phyloP scores from a whole-genome alignment of 2,329 filamentous ascomycete species.

The Fusarium sp. region DNA sequence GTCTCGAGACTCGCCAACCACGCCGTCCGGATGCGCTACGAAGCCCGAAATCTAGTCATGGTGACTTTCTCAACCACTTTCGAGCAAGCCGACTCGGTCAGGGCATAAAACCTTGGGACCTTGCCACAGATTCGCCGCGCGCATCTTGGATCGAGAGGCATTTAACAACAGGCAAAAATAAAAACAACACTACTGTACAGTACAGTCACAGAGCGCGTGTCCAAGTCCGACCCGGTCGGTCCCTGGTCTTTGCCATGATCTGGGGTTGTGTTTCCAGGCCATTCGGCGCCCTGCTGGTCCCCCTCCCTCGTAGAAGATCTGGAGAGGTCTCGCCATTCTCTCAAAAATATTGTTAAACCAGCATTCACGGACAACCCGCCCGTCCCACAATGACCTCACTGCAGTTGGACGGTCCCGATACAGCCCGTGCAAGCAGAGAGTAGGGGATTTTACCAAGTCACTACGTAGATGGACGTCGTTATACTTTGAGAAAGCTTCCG shows the following conservation, averaged over 20 bases:
- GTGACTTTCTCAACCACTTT: conserved; percentile 22
- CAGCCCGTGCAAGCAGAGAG: conserved; percentile 19
- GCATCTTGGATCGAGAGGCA: conserved; percentile 19
- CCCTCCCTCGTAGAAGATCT: conserved; percentile 27
- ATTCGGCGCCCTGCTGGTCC: conserved; percentile 17
- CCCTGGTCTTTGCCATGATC: conserved; percentile 13
- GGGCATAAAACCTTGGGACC: conserved; percentile 15
- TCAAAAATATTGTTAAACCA: conserved; percentile 42
- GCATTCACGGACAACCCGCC: conserved; percentile 29
- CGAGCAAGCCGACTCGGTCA: not conserved
- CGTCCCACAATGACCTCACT: conserved; percentile 43
- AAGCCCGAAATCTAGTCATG: conserved; percentile 26
- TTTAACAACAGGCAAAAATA: conserved; percentile 16
- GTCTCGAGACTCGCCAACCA: conserved; percentile 27
- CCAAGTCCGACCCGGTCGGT: conserved; percentile 7
- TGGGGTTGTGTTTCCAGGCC: conserved; percentile 14
- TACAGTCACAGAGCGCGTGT: conserved; percentile 3
- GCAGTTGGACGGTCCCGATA: conserved; percentile 19
- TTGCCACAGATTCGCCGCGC: conserved; percentile 23
- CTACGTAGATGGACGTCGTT: not conserved
- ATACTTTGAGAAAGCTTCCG: not conserved
- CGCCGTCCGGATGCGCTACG: conserved; percentile 13
- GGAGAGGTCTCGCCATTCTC: conserved; percentile 46
- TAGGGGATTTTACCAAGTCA: not conserved
- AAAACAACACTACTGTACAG: conserved; percentile 7